Percentiles rank a stretch among this genome's conserved stretches.
These are phyloP conservation scores for Globisporangium orthogonon DNA, from an alignment of 352 stramenopile species.

Conservation along the genomic window DNA sequence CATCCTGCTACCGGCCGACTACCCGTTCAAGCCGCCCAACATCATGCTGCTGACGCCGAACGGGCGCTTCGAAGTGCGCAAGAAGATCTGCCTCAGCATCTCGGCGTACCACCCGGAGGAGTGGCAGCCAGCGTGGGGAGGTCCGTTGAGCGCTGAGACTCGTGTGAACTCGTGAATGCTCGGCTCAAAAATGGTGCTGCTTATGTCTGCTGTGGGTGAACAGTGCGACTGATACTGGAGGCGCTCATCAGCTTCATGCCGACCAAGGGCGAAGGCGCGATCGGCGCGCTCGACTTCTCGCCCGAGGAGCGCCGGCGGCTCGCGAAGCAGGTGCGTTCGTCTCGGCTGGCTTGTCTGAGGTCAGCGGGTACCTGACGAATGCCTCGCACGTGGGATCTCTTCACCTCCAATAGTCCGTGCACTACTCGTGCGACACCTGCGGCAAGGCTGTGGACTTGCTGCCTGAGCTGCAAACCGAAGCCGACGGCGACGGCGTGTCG, in stretches of 20 bases:
- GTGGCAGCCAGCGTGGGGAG: slow-evolving; percentile 93
- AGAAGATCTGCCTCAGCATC: slow-evolving; percentile 99
- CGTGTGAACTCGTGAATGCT: no score
- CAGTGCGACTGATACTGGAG: slow-evolving; percentile 96
- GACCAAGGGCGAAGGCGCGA: slow-evolving; percentile 78
- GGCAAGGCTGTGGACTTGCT: slow-evolving; percentile 59
- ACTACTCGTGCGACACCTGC: slow-evolving; percentile 79
- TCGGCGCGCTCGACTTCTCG: slow-evolving; percentile 75
- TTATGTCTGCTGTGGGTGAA: neutral
- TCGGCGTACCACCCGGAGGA: slow-evolving; percentile 97
- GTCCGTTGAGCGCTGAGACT: slow-evolving; percentile 11
- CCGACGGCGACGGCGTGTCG: slow-evolving; percentile 10
- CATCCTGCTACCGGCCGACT: slow-evolving; percentile 93
- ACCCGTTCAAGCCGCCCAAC: slow-evolving; percentile 96
- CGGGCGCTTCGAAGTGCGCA: slow-evolving; percentile 95
- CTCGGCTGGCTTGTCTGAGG: no score
- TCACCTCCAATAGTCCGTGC: slow-evolving; percentile 32
- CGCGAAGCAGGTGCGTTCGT: slow-evolving; percentile 42
- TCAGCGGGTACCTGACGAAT: no score
- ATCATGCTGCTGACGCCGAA: slow-evolving; percentile 98
- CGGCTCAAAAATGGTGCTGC: no score
- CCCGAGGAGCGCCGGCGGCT: slow-evolving; percentile 54
- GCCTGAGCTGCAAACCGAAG: slow-evolving; percentile 33
- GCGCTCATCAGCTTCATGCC: slow-evolving; percentile 98
- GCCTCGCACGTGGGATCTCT: no score